Base-by-base conservation (phyloP, 208 protist genomes). In the Trypanosoma vivax region DNA sequence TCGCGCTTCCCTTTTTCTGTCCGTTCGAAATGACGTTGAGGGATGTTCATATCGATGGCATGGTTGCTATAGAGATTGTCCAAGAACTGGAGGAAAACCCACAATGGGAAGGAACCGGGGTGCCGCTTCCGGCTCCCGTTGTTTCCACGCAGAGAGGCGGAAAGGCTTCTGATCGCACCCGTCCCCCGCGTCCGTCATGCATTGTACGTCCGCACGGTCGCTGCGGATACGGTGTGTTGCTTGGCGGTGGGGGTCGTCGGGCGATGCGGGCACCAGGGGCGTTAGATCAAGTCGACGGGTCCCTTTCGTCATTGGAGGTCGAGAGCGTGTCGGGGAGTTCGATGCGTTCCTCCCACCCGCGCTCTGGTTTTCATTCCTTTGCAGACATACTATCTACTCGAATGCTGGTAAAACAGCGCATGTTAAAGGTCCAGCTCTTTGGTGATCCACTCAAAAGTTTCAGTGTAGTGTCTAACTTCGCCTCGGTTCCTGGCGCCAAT, bases 1-100 rank as follows among this genome's bases (percentile, higher is more conserved):
- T 83, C 34, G 80, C 79, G 7, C 56, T 89, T 47, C 87, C 87
- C 2, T 90, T 94, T 43, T 94, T 83, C 59, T 90, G 83, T 49
- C 87, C 87, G 1, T 72, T 94, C 30, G 83, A 90, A 47, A 80
- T 90, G 72, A 91, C 79, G n/a, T 57, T 94, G 31, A 61, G 70
- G 38, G 74, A 90, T 64, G 67, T 94, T 31, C 55, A 63, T 46
- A 37, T 94, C 21, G 87, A 94, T 49, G 87, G 83, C 9, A 77
- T 89, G 34, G 75, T 73, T 33, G 84, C 78, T 19, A 80, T 94
- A 25, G 87, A 90, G 52, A 35, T 90, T 3, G 75, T 86, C n/a
- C 79, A 88, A 19, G 85, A 93, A 28, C 50, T 88, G 27, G 77
- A 65, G 30, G 60, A 69, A 38, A 60, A 51, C 21, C 24, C 39